phyloP scores from a whole-genome alignment of 1,284 basidiomycete genomes.

The Ceratobasidium sp. region DNA sequence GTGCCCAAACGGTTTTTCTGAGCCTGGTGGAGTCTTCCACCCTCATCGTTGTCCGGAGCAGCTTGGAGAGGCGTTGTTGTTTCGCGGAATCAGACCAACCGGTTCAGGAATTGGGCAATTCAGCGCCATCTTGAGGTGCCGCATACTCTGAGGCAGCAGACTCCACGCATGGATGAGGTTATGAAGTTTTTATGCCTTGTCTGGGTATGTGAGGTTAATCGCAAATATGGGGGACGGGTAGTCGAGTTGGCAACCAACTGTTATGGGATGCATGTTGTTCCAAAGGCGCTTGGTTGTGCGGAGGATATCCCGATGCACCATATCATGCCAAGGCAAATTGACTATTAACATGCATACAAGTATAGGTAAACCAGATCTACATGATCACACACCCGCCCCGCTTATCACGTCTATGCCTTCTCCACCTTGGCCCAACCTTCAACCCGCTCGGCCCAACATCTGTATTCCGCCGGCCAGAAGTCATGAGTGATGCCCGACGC shows the following conservation, averaged over 20 bases:
- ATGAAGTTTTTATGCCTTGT: constrained; percentile 69
- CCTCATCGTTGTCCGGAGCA: no score
- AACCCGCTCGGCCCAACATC: constrained; percentile 8
- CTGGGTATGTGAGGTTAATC: constrained; percentile 5
- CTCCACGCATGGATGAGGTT: constrained; percentile 77
- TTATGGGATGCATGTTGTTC: constrained; percentile 86
- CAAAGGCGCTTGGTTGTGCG: constrained; percentile 87
- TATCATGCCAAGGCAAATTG: no score
- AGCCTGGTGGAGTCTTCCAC: no score
- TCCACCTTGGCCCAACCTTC: constrained; percentile 19
- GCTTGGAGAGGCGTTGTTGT: no score
- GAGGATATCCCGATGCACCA: constrained; percentile 63
- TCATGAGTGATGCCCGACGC: no score
- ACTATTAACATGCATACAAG: no score
- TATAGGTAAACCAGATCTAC: not conserved
- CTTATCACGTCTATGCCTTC: constrained; percentile 13
- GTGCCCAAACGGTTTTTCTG: no score
- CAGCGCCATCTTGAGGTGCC: constrained; percentile 84
- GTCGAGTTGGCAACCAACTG: constrained; percentile 87
- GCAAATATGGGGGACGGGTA: constrained; percentile 71
- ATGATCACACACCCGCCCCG: constrained; percentile 38
- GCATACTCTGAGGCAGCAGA: constrained; percentile 74
- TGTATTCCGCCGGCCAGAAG: constrained; percentile 20
- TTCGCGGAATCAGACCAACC: constrained; percentile 58
- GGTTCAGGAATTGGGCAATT: constrained; percentile 87